Evolutionary conservation across 495 filamentous ascomycete genomes (phyloP).

Genomic region (Clavariopsis aquatica): DNA sequence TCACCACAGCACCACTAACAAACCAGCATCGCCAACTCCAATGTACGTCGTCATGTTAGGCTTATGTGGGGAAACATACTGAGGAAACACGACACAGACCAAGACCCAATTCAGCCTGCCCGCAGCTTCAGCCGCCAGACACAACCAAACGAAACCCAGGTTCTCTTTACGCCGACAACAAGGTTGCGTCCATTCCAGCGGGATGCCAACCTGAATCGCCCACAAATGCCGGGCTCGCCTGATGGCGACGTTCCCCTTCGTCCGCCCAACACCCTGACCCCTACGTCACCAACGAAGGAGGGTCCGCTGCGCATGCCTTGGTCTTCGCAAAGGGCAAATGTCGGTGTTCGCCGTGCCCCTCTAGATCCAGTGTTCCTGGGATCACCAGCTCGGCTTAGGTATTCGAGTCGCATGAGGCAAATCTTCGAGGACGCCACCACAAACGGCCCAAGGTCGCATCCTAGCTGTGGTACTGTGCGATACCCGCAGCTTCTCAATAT

Average conservation of each 20-base stretch:
- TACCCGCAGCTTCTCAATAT: slow-evolving; percentile 25
- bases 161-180: background rate
- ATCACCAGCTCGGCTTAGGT: slow-evolving; percentile 19
- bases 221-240: background rate
- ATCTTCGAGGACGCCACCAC: slow-evolving; percentile 21
- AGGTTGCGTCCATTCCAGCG: background rate
- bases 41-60: slow-evolving; percentile 13
- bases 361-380: slow-evolving; percentile 1
- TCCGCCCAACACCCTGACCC: background rate
- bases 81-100: slow-evolving; percentile 22
- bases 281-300: background rate
- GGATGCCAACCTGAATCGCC: background rate
- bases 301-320: background rate
- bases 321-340: slow-evolving; percentile 2
- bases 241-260: background rate
- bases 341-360: slow-evolving; percentile 13
- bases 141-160: background rate
- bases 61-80: slow-evolving; percentile 15
- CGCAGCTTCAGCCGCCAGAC: slow-evolving; percentile 2
- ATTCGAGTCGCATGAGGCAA: slow-evolving; percentile 22
- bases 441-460: background rate
- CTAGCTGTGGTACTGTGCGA: background rate
- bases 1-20: background rate
- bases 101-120: slow-evolving; percentile 15
- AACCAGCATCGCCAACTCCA: background rate